Evolutionary conservation across 2,329 filamentous ascomycete species (phyloP), one percentile per base, ranked within the genome.

Genomic region (Laburnicola sp.): DNA sequence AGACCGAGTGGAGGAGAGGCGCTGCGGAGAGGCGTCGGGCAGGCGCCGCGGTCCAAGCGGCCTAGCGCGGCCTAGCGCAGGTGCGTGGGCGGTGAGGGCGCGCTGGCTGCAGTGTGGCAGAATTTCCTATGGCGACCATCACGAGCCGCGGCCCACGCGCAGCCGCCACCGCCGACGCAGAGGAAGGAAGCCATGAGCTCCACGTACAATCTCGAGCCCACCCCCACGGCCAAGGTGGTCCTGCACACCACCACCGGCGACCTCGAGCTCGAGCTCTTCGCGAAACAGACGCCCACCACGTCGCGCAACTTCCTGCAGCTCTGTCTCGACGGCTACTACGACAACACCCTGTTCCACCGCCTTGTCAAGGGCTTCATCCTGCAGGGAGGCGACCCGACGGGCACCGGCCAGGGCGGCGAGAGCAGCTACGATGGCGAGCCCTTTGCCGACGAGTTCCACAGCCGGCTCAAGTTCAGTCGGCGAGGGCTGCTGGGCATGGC

Each of bases 221-320:
- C 93, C 68, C 91, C 94, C 39, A 97, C 93, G 51, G 94, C 89
- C 22, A 96, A 94, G 59, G 91, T 89, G 50, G 86, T 97, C 60
- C 81, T 99, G 36, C 87, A 95, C 74, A 99, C 94, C 7, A 96
- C 90, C 5, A 80, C 87, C 39, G 94, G 94, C 73, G 92, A 96
- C 66, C 82, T 99, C 51, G 86, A 89, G 32, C 83, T 99, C 74
- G 91, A 96, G 74, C 86, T 99, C 50, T 99, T 96, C 79, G 92
- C 92, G 16, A 94, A 94, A 69, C 94, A 99, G 75, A 88, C 90
- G 0, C 94, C 94, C 6, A 80, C 97, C 56, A 88, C 94, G 25
- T 91, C 87, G 69, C 91, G 93, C 62, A 97, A 97, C 77, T 99
- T 99, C 75, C 82, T 99, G 32, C 94, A 99, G 73, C 87, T 92